Base-by-base conservation (phyloP, 768 basidiomycete species). In the Panaeolus cyanescens region DNA sequence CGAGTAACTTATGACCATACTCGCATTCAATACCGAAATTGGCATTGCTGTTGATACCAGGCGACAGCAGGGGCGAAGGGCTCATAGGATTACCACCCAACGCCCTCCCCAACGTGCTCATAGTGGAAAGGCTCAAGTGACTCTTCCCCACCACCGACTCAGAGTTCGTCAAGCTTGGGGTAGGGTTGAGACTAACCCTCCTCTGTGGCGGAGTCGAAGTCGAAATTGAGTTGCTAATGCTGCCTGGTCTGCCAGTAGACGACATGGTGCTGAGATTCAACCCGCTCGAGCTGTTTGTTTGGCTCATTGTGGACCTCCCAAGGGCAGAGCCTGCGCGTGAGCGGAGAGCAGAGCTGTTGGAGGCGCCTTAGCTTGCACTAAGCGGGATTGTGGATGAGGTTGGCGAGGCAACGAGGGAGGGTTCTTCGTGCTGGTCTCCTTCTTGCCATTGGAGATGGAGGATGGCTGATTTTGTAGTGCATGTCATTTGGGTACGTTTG, bases 381-480 rank as follows among this genome's bases (percentile, higher is more conserved):
- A 65, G 39, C 2, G 70, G 69, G 1, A 70, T 67, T 22, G 59
- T 64, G 5, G 72, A 63, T 5, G 64, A 69, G 5, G 70, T 58
- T 25, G 69, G 59, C 1, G 68, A 63, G 8, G 72, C 63, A 19
- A 62, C 59, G 42, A 62, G 64, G 39, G 70, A 65, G 34, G 66
- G 32, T 2, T 58, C 60, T 19, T 67, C 68, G 22, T 72, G 70
- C 28, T 68, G 72, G 33, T 77, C 85, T 9, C 82, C 84, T 71
- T 93, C 91, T 62, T 89, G 88, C 93, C 93, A 95, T 72, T 93
- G 91, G 2, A 95, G 75, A 68, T 94, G 93, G 37, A 95, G 71
- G 59, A 95, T 92, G 19, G 94, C 79, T 2, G 90, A 92, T 73
- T 95, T 95, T 0, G 93, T 95, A 1, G 93, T 92, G 66, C 93